Evolutionary conservation across 345 rosid genomes (phyloP).

Genomic region (Eucalyptus pauciflora): DNA sequence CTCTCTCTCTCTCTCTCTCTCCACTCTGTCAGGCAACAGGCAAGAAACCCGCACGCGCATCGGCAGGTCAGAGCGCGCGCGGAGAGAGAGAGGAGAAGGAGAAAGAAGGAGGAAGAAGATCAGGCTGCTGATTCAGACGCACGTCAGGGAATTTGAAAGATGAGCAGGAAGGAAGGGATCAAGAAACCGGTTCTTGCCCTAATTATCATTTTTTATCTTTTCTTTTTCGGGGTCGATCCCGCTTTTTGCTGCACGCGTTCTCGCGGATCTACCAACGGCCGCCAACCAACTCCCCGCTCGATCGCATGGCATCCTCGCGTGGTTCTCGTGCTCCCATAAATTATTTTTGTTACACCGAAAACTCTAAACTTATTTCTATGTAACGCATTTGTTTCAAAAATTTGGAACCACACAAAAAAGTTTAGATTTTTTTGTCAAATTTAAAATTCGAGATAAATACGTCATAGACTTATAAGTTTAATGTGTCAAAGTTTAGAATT

Average conservation of each 20-base stretch:
- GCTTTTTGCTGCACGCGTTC: neutral
- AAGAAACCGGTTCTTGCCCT: neutral
- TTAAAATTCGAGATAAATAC: too few relatives aligned
- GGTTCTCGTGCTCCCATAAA: neutral
- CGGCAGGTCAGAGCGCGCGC: neutral
- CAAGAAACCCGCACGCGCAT: neutral
- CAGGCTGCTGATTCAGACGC: neutral
- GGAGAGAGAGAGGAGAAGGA: neutral
- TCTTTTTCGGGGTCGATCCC: neutral
- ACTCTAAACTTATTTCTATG: too few relatives aligned
- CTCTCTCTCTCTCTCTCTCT: neutral
- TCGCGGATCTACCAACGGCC: neutral
- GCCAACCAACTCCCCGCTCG: neutral
- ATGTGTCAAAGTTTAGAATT: too few relatives aligned
- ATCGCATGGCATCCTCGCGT: neutral
- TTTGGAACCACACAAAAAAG: too few relatives aligned
- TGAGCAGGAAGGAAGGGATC: neutral
- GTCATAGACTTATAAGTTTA: too few relatives aligned
- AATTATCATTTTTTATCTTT: neutral
- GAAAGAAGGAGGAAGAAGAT: neutral
- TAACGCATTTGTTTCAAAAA: too few relatives aligned
- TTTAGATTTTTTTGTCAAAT: too few relatives aligned
- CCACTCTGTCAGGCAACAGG: neutral
- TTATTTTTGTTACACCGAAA: neutral
- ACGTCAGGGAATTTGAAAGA: neutral